A percentile compares a stretch with the other conserved stretches of the same genome.
Evolutionary conservation across 2,329 filamentous ascomycete genomes (phyloP).

Genomic region (Aspergillus persii): DNA sequence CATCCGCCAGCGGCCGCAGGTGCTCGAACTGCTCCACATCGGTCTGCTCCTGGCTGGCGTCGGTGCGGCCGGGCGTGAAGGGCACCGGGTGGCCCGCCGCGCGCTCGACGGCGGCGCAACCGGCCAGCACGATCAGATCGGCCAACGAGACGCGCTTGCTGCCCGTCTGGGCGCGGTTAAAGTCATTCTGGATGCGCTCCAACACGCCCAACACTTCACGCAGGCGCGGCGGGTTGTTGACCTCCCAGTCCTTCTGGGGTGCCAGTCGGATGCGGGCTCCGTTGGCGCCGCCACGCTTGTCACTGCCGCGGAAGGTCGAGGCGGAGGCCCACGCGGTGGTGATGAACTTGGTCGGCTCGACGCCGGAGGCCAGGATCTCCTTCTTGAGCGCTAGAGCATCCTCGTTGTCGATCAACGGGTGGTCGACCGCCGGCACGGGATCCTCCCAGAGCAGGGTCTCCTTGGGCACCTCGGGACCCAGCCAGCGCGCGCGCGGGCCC

Average conservation of each 20-base stretch:
- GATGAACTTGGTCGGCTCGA: constrained; percentile 62
- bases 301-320: constrained; percentile 69
- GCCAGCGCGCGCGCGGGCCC: constrained; percentile 67
- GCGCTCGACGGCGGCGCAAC: constrained; percentile 64
- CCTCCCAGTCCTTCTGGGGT: constrained; percentile 69
- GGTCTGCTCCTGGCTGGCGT: constrained; percentile 70
- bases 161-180: constrained; percentile 51
- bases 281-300: constrained; percentile 82
- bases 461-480: constrained; percentile 70
- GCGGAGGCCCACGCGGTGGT: constrained; percentile 67
- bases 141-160: constrained; percentile 75
- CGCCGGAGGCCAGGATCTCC: constrained; percentile 62
- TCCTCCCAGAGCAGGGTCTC: constrained; percentile 75
- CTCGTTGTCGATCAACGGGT: constrained; percentile 58
- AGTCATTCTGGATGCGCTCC: constrained; percentile 64
- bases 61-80: constrained; percentile 70
- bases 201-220: constrained; percentile 60
- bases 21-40: constrained; percentile 62
- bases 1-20: constrained; percentile 69
- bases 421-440: constrained; percentile 60
- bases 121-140: constrained; percentile 75
- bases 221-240: constrained; percentile 70
- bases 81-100: constrained; percentile 53
- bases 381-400: constrained; percentile 68
- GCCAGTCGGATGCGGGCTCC: constrained; percentile 72